Evolutionary conservation across 116 monocot genomes (phyloP).

Genomic region (Phalaenopsis hybrid): DNA sequence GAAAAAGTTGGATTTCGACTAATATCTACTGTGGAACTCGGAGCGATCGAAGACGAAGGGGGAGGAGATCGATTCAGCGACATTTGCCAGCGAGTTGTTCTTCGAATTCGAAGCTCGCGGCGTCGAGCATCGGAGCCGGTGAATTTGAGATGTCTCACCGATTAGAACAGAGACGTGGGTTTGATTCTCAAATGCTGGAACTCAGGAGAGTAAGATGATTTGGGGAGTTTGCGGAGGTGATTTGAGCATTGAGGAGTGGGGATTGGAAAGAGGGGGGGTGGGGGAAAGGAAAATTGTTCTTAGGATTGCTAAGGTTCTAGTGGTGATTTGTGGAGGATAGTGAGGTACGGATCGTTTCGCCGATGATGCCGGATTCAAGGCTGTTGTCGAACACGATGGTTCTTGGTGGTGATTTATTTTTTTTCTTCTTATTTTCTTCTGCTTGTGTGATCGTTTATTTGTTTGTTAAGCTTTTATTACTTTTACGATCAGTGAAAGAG

Average conservation of each 20-base stretch:
- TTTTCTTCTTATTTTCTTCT: neutral
- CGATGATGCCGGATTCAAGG: constrained; percentile 10
- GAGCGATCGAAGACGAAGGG: too few species aligned
- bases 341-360: neutral
- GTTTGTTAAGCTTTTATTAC: neutral
- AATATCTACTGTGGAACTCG: too few species aligned
- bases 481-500: neutral
- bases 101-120: neutral
- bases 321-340: too few species aligned
- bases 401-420: constrained; percentile 10
- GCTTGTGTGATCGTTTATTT: neutral
- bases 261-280: neutral
- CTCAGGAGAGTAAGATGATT: neutral
- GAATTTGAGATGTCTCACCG: neutral
- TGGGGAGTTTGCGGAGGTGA: neutral
- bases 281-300: too few species aligned
- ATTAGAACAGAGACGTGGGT: neutral
- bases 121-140: neutral
- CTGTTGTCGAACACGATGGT: neutral
- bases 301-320: too few species aligned
- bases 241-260: neutral
- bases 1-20: neutral
- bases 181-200: neutral
- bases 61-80: too few species aligned
- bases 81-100: neutral